These are phyloP conservation scores for Chaetomidium leptoderma DNA, from an alignment of 495 filamentous ascomycete species.

Conservation along the genomic window DNA sequence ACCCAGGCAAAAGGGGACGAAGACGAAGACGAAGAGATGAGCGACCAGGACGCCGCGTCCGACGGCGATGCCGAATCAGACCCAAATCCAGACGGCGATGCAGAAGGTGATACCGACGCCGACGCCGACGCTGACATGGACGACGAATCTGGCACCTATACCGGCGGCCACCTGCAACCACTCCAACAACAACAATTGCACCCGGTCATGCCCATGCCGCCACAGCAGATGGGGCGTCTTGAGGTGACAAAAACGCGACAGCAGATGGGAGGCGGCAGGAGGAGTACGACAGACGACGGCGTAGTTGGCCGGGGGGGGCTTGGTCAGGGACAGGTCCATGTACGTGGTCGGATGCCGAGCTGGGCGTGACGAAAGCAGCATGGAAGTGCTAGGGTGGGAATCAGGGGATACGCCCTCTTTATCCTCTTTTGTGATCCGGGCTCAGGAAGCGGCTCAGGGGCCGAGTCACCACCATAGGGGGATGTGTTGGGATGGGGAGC, in stretches of 20 bases:
- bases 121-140: constrained; percentile 28
- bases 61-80: constrained; percentile 25
- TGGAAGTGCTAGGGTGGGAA: too few species aligned
- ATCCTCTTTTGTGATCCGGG: too few species aligned
- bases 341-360: background rate
- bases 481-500: too few species aligned
- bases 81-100: constrained; percentile 27
- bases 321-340: background rate
- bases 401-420: too few species aligned
- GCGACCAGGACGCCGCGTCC: constrained; percentile 39
- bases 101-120: constrained; percentile 16
- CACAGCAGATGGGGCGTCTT: background rate
- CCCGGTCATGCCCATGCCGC: background rate
- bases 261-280: background rate
- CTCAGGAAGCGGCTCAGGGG: too few species aligned
- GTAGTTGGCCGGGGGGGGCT: background rate
- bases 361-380: too few species aligned
- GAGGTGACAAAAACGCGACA: background rate
- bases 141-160: constrained; percentile 16
- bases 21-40: constrained; percentile 33
- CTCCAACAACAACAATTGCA: background rate
- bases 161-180: constrained; percentile 2
- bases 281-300: background rate
- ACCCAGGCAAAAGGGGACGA: constrained; percentile 8
- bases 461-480: too few species aligned